phyloP scores from a whole-genome alignment of 768 basidiomycete species.

The Kwoniella pini region DNA sequence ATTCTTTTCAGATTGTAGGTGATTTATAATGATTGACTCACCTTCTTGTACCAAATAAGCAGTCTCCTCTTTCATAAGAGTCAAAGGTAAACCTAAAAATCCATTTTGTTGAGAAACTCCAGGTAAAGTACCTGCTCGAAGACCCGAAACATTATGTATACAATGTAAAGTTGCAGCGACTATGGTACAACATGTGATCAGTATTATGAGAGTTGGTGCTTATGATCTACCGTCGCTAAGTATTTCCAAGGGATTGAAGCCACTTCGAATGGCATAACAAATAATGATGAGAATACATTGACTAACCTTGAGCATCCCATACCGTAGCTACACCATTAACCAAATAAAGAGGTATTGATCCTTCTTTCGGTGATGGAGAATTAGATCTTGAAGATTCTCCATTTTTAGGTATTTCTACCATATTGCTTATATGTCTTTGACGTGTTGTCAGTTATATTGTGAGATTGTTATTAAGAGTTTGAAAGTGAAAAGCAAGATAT shows the following conservation, averaged over 20 bases:
- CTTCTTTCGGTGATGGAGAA: constrained; percentile 2
- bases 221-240: no score
- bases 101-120: constrained; percentile 95
- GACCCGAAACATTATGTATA: constrained; percentile 77
- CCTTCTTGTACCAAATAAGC: constrained; percentile 82
- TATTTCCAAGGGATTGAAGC: no score
- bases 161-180: constrained; percentile 80
- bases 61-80: constrained; percentile 87
- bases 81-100: constrained; percentile 87
- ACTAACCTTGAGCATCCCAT: constrained; percentile 81
- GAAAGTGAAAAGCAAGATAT: no score
- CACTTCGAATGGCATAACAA: not conserved
- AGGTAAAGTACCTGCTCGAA: constrained; percentile 85
- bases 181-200: no score
- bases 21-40: constrained; percentile 50
- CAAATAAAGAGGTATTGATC: constrained; percentile 65
- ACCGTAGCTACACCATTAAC: constrained; percentile 78
- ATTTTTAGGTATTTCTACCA: constrained; percentile 13
- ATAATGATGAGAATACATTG: not conserved
- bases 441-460: no score
- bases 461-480: no score
- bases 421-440: constrained; percentile 1
- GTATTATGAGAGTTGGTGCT: no score
- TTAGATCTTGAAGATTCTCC: constrained; percentile 19
- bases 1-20: not conserved